Evolutionary conservation across 176 grass and related monocot species (phyloP).

Genomic region (Eragrostis nindensis): DNA sequence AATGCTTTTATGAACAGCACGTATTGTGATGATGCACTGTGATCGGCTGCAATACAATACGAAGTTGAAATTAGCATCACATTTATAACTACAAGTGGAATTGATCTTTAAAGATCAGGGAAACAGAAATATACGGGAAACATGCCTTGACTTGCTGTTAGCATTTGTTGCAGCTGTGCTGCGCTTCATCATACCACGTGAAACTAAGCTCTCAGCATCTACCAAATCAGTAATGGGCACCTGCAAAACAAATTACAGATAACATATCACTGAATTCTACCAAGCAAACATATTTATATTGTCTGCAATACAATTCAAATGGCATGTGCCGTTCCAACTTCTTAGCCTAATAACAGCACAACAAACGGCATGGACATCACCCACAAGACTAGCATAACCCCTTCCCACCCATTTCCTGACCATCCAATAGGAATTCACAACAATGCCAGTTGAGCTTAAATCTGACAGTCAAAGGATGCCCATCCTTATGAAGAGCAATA

Average conservation of each 20-base stretch:
- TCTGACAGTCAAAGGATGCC: not conserved
- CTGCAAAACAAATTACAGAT: slow-evolving; percentile 51
- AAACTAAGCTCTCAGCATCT: slow-evolving; percentile 66
- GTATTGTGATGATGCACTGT: slow-evolving; percentile 87
- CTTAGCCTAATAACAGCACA: slow-evolving; percentile 20
- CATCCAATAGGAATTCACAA: slow-evolving; percentile 2
- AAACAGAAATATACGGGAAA: slow-evolving; percentile 24
- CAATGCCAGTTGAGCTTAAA: not conserved
- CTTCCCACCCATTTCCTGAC: not conserved
- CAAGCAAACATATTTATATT: slow-evolving; percentile 23
- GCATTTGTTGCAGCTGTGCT: slow-evolving; percentile 89
- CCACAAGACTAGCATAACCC: not conserved
- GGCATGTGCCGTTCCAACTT: too few species aligned
- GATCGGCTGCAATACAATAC: slow-evolving; percentile 68
- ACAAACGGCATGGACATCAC: not conserved
- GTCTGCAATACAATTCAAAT: slow-evolving; percentile 5
- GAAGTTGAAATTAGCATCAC: slow-evolving; percentile 12
- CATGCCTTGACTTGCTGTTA: slow-evolving; percentile 87
- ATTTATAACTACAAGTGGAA: slow-evolving; percentile 7
- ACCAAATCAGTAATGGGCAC: slow-evolving; percentile 51
- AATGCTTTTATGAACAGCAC: slow-evolving; percentile 26
- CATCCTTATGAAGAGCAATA: not conserved
- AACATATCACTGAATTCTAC: slow-evolving; percentile 23
- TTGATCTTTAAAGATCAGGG: slow-evolving; percentile 6
- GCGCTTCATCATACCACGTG: slow-evolving; percentile 72